phyloP scores from a whole-genome alignment of 2,329 filamentous ascomycete genomes.

The Penicillium oxalicum region DNA sequence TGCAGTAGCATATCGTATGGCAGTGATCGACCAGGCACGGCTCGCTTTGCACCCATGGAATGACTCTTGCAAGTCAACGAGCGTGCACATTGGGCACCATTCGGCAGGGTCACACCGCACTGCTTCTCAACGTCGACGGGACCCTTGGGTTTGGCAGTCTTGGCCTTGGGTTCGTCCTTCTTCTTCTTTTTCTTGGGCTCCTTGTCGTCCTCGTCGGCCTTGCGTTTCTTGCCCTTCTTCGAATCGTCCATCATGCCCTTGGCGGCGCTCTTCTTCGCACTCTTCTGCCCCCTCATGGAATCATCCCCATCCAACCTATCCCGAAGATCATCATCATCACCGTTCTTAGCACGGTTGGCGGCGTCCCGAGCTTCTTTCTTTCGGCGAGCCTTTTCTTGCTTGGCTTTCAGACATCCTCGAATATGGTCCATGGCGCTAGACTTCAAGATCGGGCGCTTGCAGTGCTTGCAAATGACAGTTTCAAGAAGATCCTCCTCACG shows the following conservation, averaged over 20 bases:
- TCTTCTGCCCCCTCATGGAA: slow-evolving; percentile 56
- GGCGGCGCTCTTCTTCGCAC: slow-evolving; percentile 55
- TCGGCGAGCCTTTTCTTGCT: slow-evolving; percentile 72
- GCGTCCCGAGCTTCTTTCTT: slow-evolving; percentile 71
- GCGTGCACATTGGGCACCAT: slow-evolving; percentile 79
- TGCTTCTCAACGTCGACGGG: slow-evolving; percentile 92
- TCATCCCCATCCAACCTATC: slow-evolving; percentile 36
- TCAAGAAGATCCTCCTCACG: slow-evolving; percentile 77
- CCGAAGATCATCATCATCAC: slow-evolving; percentile 41
- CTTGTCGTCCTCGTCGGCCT: slow-evolving; percentile 67
- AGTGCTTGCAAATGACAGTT: slow-evolving; percentile 83
- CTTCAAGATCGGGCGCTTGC: slow-evolving; percentile 79
- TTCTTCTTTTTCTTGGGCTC: slow-evolving; percentile 87
- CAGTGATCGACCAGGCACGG: slow-evolving; percentile 76
- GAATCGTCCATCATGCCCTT: slow-evolving; percentile 50
- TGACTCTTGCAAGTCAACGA: slow-evolving; percentile 92
- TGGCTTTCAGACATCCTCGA: slow-evolving; percentile 73
- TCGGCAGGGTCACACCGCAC: slow-evolving; percentile 79
- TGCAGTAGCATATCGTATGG: slow-evolving; percentile 90
- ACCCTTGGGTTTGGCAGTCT: slow-evolving; percentile 78
- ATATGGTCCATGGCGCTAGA: slow-evolving; percentile 73
- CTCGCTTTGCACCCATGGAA: slow-evolving; percentile 88
- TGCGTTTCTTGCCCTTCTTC: slow-evolving; percentile 69
- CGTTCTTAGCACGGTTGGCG: slow-evolving; percentile 55
- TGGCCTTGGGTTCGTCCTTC: slow-evolving; percentile 83